Evolutionary conservation across 352 stramenopile genomes (phyloP), one percentile per base, ranked within the genome.

Genomic region (Pythium grandisporangium): DNA sequence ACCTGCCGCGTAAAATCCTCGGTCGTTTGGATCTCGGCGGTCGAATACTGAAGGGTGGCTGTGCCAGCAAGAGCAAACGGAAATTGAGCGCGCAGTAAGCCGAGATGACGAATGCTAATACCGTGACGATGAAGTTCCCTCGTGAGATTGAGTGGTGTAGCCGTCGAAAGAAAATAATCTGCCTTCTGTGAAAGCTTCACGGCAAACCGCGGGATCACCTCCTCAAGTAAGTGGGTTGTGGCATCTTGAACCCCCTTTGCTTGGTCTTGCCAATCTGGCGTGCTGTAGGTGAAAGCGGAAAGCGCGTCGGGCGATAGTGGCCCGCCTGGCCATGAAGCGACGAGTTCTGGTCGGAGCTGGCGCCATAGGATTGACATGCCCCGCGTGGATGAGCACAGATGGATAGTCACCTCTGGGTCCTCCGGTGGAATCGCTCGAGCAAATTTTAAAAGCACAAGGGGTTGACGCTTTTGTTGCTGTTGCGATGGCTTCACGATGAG

Each of bases 281-380:
- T 89, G 29, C 82, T 55, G 43, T 92, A 83, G 10, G 85, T 96
- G 53, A 95, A 65, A 2, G 71, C 77, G 0, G 79, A 90, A 12
- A 95, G 56, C 2, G 85, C 84, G 49, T 97, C 86, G 1, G 82
- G 55, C 8, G 79, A 95, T 10, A 96, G 54, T 1, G 87, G 70
- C 0, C 56, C 56, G 17, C 43, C 43, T n/a, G n/a, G n/a, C 35
- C 68, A 70, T 3, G 30, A 38, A 11, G 50, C 47, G 5, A 97
- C 77, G 37, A 94, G 63, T 46, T 96, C 85, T 1, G 89, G 87
- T 20, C 90, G 75, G 19, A 97, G 59, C 44, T 93, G 78, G 1
- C 90, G 68, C 85, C 87, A 97, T n/a, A 97, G 55, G 16, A 97
- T 95, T 36, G 63, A 89, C 66, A 96, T 84, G 2, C 80, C 77